Percentiles rank a stretch among this genome's conserved stretches.
These are phyloP conservation scores for Pseudognaphalium luteoalbum DNA, from an alignment of 129 eudicot species.

Conservation along the genomic window DNA sequence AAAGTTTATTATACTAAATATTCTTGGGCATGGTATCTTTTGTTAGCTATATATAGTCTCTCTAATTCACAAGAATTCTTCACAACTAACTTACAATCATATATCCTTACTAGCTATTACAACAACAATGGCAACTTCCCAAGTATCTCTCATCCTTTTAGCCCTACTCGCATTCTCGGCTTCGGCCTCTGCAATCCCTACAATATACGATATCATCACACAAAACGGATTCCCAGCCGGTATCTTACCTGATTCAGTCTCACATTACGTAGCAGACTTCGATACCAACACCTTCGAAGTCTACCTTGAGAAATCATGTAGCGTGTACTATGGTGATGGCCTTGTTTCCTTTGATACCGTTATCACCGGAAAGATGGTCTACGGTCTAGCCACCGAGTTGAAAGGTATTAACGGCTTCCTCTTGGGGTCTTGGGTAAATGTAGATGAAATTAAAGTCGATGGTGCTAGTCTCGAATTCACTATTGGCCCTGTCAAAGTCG, in stretches of 20 bases:
- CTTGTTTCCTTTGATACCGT: conserved; percentile 52
- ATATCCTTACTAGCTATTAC: too few species aligned
- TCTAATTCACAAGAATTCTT: too few species aligned
- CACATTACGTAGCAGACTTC: conserved; percentile 41
- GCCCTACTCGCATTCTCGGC: neutral
- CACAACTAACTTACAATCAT: too few species aligned
- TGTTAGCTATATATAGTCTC: too few species aligned
- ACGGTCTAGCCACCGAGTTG: conserved; percentile 54
- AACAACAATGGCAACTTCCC: neutral
- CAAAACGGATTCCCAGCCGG: conserved; percentile 70
- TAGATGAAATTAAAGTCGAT: conserved; percentile 69
- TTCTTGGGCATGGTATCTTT: too few species aligned
- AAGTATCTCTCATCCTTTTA: neutral
- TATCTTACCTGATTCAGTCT: conserved; percentile 64
- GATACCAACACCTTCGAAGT: conserved; percentile 45
- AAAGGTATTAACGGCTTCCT: conserved; percentile 60
- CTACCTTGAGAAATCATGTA: conserved; percentile 49
- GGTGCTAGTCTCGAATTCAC: conserved; percentile 50
- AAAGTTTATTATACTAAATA: too few species aligned
- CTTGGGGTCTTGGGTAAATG: conserved; percentile 55
- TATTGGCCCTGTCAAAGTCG: conserved; percentile 58
- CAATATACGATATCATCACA: conserved; percentile 61
- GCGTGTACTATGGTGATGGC: conserved; percentile 63
- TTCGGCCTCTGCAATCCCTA: conserved; percentile 3
- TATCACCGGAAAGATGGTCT: conserved; percentile 53